A percentile compares a stretch with the other conserved stretches of the same genome.
Evolutionary conservation across 2,329 filamentous ascomycete species (phyloP).

Genomic region (Verticillium isaacii): DNA sequence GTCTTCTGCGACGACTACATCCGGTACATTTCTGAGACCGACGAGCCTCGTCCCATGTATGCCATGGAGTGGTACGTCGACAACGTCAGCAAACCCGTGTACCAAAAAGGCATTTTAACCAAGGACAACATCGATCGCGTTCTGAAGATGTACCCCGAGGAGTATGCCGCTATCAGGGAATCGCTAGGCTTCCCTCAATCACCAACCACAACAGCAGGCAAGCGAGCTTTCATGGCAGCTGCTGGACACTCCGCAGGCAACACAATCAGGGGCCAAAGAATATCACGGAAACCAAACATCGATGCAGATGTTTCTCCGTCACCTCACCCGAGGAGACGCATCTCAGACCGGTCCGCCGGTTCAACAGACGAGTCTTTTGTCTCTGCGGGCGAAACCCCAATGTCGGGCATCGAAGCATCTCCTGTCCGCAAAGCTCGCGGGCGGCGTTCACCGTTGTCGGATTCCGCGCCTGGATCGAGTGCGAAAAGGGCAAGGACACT

Average conservation of each 20-base stretch:
- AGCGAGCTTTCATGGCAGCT: not conserved
- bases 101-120: conserved; percentile 23
- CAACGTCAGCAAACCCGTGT: conserved; percentile 15
- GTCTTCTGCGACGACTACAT: conserved; percentile 36
- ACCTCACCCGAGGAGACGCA: not conserved
- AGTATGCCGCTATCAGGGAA: conserved; percentile 14
- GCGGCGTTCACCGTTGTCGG: not conserved
- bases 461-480: not conserved
- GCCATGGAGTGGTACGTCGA: conserved; percentile 37
- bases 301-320: not conserved
- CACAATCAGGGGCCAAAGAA: not conserved
- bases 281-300: not conserved
- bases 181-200: not conserved
- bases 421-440: not conserved
- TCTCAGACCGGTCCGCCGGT: not conserved
- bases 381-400: not conserved
- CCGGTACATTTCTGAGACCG: conserved; percentile 28
- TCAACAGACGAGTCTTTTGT: not conserved
- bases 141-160: conserved; percentile 25
- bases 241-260: not conserved
- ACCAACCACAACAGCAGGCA: not conserved
- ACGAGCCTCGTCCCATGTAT: conserved; percentile 22
- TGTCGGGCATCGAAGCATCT: not conserved
- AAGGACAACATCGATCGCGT: conserved; percentile 28
- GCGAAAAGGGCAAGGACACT: not conserved